Percentiles rank a stretch among this genome's conserved stretches.
phyloP scores from a whole-genome alignment of 2,329 filamentous ascomycete genomes.

The Ascochyta viciae-villosae region DNA sequence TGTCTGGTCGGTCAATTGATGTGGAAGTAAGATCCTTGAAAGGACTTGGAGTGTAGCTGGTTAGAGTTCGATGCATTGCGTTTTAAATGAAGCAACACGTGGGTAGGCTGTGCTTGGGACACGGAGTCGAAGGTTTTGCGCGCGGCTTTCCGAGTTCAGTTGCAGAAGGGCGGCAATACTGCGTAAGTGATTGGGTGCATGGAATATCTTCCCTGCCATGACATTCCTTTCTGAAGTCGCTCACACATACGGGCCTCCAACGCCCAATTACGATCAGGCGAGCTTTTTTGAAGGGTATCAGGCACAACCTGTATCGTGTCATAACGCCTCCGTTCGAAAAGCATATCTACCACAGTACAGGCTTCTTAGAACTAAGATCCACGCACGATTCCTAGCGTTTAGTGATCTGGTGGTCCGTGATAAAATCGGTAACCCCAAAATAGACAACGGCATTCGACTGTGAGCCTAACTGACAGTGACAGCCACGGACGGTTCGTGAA shows the following conservation, averaged over 20 bases:
- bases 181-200: constrained; percentile 6
- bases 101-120: not conserved
- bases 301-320: not conserved
- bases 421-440: not conserved
- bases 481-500: not conserved
- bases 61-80: not conserved
- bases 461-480: not conserved
- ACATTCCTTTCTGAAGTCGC: not conserved
- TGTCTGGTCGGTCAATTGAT: not conserved
- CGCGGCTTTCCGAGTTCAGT: not conserved
- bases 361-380: not conserved
- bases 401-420: too few relatives aligned
- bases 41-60: not conserved
- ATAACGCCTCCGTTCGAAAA: not conserved
- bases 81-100: not conserved
- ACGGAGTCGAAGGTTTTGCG: not conserved
- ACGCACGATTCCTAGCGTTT: not conserved
- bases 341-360: not conserved
- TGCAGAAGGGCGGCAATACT: constrained; percentile 8
- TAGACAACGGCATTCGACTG: not conserved
- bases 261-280: not conserved
- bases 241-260: not conserved
- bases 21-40: not conserved
- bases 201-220: not conserved
- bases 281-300: not conserved